These are phyloP conservation scores for Thymus quinquecostatus DNA, from an alignment of 257 asterid species.

Conservation along the genomic window DNA sequence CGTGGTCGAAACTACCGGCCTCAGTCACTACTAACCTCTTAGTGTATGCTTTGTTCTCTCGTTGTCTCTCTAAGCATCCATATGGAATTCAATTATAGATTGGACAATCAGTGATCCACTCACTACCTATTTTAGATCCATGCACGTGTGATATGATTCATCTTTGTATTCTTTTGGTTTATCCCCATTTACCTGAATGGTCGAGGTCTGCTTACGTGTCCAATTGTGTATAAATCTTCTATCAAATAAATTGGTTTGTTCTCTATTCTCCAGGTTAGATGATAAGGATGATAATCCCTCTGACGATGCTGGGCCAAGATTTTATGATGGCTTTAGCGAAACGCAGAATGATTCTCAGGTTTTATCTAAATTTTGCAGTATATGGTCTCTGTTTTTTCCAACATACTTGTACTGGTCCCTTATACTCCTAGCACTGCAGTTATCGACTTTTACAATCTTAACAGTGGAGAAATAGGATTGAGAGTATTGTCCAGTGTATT, in stretches of 20 bases:
- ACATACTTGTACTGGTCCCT: conserved; percentile 11
- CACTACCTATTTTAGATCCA: conserved; percentile 6
- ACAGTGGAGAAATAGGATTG: conserved; percentile 11
- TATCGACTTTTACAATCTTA: conserved; percentile 18
- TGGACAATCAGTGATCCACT: not conserved
- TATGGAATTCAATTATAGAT: no score
- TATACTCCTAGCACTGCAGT: not conserved
- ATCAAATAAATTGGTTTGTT: not conserved
- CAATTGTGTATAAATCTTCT: not conserved
- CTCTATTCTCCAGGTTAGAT: conserved; percentile 55
- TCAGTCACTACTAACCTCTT: not conserved
- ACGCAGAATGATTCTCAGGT: conserved; percentile 98
- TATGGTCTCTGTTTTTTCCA: conserved; percentile 22
- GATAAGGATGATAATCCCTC: conserved; percentile 50
- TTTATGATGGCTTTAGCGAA: conserved; percentile 79
- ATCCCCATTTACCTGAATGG: not conserved
- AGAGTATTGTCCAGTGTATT: not conserved
- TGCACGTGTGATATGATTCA: not conserved
- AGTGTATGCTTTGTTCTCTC: not conserved
- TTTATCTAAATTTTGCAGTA: conserved; percentile 27
- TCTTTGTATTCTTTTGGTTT: not conserved
- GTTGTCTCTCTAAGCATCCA: no score
- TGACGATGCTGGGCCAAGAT: conserved; percentile 43
- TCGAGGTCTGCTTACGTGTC: conserved; percentile 3
- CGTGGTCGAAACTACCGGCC: not conserved